Evolutionary conservation across 1,284 basidiomycete genomes (phyloP).

Genomic region (Mycena sp.): DNA sequence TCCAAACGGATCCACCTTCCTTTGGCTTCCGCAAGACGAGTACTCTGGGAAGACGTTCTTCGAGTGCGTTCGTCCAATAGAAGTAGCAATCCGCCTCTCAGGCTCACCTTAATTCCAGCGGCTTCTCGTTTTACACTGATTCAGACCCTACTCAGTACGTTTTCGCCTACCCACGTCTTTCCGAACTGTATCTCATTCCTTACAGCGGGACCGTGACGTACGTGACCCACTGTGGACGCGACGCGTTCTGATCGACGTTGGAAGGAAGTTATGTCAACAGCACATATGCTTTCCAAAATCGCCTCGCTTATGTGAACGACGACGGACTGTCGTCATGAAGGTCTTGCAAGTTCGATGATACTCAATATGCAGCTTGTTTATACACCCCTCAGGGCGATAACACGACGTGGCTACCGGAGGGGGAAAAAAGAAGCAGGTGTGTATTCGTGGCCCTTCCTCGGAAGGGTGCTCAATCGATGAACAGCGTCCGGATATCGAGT

Average conservation of each 20-base stretch:
- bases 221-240: constrained; percentile 34
- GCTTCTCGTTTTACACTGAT: constrained; percentile 29
- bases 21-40: constrained; percentile 67
- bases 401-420: constrained; percentile 54
- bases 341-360: background rate
- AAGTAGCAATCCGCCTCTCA: too few species aligned
- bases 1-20: constrained; percentile 39
- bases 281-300: constrained; percentile 53
- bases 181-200: constrained; percentile 26
- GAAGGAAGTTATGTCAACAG: constrained; percentile 62
- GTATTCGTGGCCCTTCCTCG: background rate
- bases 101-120: constrained; percentile 3
- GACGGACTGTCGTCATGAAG: constrained; percentile 64
- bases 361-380: background rate
- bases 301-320: constrained; percentile 55
- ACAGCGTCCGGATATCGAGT: constrained; percentile 70
- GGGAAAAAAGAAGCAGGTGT: constrained; percentile 59
- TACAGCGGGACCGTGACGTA: constrained; percentile 70
- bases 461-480: constrained; percentile 38
- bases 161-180: background rate
- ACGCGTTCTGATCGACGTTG: constrained; percentile 21
- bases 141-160: constrained; percentile 73
- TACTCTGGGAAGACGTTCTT: constrained; percentile 64
- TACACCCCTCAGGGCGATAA: constrained; percentile 54
- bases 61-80: constrained; percentile 53